These are phyloP conservation scores for Sporothrix pseudoabietina DNA, from an alignment of 2,329 filamentous ascomycete species.

Conservation along the genomic window DNA sequence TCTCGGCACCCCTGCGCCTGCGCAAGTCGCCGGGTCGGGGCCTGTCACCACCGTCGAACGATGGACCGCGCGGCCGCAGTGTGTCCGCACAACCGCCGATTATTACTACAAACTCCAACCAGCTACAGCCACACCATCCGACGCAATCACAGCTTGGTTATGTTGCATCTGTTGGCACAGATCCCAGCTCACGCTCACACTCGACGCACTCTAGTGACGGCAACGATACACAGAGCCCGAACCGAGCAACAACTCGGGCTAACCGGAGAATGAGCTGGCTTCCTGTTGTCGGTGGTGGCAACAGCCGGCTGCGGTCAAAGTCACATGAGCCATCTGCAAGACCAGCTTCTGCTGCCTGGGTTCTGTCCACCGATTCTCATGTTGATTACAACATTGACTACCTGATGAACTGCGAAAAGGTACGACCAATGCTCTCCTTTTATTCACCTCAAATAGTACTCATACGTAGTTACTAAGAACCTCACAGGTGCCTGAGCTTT, in stretches of 20 bases:
- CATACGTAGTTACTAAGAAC: neutral
- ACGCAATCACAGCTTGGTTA: conserved; percentile 40
- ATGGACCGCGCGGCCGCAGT: conserved; percentile 47
- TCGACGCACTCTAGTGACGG: conserved; percentile 44
- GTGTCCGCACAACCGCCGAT: conserved; percentile 51
- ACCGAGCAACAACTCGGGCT: conserved; percentile 44
- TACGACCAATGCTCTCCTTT: conserved; percentile 36
- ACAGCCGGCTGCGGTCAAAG: conserved; percentile 53
- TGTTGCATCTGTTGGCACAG: conserved; percentile 41
- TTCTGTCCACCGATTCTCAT: conserved; percentile 54
- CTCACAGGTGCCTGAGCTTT: conserved; percentile 63
- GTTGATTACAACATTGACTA: conserved; percentile 60
- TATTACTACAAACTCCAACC: neutral
- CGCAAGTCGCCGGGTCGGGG: conserved; percentile 35
- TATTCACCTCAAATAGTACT: neutral
- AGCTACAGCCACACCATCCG: conserved; percentile 28
- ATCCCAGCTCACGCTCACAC: conserved; percentile 39
- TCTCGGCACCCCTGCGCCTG: conserved; percentile 33
- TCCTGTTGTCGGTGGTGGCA: conserved; percentile 44
- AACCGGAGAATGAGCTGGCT: conserved; percentile 57
- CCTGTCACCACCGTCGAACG: conserved; percentile 43
- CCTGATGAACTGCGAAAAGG: conserved; percentile 59
- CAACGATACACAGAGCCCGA: conserved; percentile 48
- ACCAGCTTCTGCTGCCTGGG: conserved; percentile 47
- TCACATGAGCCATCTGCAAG: conserved; percentile 44